Base-by-base conservation (phyloP, 495 filamentous ascomycete species). In the Talaromyces liani region DNA sequence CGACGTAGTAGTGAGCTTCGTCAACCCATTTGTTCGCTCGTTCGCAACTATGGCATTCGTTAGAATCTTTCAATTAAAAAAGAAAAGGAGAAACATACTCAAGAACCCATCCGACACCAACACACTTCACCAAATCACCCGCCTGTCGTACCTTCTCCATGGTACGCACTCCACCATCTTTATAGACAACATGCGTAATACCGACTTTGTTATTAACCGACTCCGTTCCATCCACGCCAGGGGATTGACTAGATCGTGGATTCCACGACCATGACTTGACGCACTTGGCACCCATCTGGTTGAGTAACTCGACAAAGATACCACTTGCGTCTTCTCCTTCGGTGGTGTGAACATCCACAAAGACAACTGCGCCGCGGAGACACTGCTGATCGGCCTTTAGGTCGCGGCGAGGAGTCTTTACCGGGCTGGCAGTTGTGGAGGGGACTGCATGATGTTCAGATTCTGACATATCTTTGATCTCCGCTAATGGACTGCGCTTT, bases 111-210 rank as follows among this genome's bases (percentile, higher is more conserved):
- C 86, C 87, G 53, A 93, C 90, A 41, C 91, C 90, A 29, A 96
- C 91, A 72, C 91, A 94, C 64, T 87, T 84, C 6, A 96, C 90
- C 22, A 89, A 79, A 1, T 90, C 91, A 20, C 83, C 80, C 34
- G 85, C 87, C 65, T 89, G 82, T 60, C 87, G 81, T 7, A 95
- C 91, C 72, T 96, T 97, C 72, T 97, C 89, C 60, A 97, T 72
- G 0, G 93, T 97, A 36, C 89, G 84, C 61, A 91, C 85, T 8
- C 88, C 88, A 49, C 94, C 94, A 74, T 97, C 94, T 69, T 97
- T 97, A 76, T 90, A 98, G 1, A 98, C 86, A 1, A 98, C 90
- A 68, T 98, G 94, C 4, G 94, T 98, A 69, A 97, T 92, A 3
- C 90, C 91, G 34, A 95, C 79, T 71, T 87, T 91, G 9, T 73